Evolutionary conservation across 371 early-diverging fungal species (phyloP), one percentile per base, ranked within the genome.

Genomic region (Mucor indicus): DNA sequence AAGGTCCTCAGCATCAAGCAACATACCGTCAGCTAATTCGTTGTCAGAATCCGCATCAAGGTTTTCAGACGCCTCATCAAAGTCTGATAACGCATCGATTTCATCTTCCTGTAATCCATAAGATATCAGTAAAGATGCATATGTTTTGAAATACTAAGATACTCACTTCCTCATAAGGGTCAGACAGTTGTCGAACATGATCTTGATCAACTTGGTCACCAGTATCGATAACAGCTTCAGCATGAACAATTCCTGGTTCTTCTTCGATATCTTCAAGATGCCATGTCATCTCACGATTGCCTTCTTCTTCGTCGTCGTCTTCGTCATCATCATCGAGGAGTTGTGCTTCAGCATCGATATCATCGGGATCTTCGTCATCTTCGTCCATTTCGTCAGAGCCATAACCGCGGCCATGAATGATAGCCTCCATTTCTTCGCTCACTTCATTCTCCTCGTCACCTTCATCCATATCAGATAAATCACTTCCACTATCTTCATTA

Each of bases 401-500:
- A 44, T 60, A 74, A 15, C 41, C 45, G 17, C 76, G 69, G 24
- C 71, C 83, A 39, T 83, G 85, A 60, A 85, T 82, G 64, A 90
- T 81, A 17, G 82, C 83, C 10, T 83, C 86, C 60, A 67, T 67
- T 29, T 75, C 77, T 35, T 75, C 73, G 13, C n/a, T n/a, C n/a
- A 72, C 81, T 23, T 67, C 81, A 4, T 79, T 82, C 3, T 70
- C 78, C 5, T 81, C 83, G 13, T 82, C 86, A 13, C 76, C 80
- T 57, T 81, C 80, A 41, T 72, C 75, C 57, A 77, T 61, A 46
- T 85, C 85, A 10, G 81, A 84, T 20, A 86, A 61, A 59, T 90
- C 90, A 50, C 88, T 87, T 27, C 71, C 83, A 11, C 81, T 79
- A 13, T 83, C 84, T 41, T 86, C 87, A 31, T 84, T 87, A 44